phyloP scores from a whole-genome alignment of 331 rosid species.

The Pyrus hybrid region DNA sequence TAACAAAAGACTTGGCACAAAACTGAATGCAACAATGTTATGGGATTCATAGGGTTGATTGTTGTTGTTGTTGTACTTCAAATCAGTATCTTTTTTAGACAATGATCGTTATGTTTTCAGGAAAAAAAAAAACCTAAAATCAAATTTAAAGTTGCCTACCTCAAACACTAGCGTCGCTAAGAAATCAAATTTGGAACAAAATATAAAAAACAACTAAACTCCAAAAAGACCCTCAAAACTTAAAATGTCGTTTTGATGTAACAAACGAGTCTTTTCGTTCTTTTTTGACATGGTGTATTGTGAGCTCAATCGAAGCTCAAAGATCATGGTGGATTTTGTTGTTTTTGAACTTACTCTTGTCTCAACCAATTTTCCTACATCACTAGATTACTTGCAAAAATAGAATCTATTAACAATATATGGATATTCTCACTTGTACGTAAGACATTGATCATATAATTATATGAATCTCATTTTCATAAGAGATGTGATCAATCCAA shows the following conservation, averaged over 20 bases:
- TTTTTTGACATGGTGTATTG: too few species aligned
- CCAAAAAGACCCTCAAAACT: neutral
- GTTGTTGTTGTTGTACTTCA: too few species aligned
- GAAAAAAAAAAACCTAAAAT: too few species aligned
- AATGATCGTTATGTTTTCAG: neutral
- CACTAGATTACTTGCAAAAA: neutral
- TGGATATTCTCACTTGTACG: neutral
- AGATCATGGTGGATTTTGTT: neutral
- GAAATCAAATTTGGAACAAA: neutral
- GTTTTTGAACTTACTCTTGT: neutral
- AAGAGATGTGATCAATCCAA: neutral
- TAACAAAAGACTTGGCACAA: too few species aligned
- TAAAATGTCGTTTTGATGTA: neutral
- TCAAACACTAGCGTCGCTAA: neutral
- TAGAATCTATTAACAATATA: neutral
- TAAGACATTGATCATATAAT: neutral
- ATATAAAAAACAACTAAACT: too few species aligned
- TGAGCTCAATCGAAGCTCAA: neutral
- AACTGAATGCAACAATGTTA: too few species aligned
- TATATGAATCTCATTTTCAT: neutral
- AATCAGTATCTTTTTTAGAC: too few species aligned
- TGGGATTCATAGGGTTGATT: too few species aligned
- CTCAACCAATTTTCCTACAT: neutral
- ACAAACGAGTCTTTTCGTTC: neutral
- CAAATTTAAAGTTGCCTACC: neutral